These are phyloP conservation scores for Phytophthora ramorum DNA, from an alignment of 352 stramenopile genomes.

Conservation along the genomic window DNA sequence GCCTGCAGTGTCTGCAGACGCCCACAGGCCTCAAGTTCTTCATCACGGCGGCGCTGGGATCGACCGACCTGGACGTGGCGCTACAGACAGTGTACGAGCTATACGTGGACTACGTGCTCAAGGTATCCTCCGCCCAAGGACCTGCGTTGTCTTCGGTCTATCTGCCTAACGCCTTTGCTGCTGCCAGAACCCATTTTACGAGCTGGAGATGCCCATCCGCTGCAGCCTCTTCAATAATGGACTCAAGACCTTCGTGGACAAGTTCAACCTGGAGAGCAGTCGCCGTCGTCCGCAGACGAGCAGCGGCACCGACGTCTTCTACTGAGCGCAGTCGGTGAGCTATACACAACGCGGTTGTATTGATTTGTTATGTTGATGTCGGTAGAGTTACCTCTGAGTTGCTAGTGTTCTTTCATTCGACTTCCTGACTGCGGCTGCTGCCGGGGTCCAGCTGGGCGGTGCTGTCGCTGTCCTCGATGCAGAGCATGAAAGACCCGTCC, in stretches of 20 bases:
- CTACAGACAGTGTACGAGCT: constrained; percentile 93
- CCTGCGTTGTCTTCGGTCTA: too few relatives aligned
- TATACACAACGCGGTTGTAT: background rate
- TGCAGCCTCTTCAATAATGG: constrained; percentile 93
- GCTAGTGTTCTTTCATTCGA: background rate
- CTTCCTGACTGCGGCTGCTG: background rate
- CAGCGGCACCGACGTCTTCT: constrained; percentile 41
- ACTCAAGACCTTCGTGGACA: constrained; percentile 90
- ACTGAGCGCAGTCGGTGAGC: constrained; percentile 16
- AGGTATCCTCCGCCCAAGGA: constrained; percentile 54
- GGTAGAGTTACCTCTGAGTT: background rate
- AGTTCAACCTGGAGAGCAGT: constrained; percentile 77
- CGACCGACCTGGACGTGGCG: constrained; percentile 82
- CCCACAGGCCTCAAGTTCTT: constrained; percentile 95
- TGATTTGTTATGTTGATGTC: background rate
- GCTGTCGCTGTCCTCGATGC: constrained; percentile 33
- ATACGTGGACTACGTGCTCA: constrained; percentile 96
- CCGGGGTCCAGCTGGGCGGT: background rate
- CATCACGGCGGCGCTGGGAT: constrained; percentile 90
- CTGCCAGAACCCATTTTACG: constrained; percentile 93
- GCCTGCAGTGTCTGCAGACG: constrained; percentile 93
- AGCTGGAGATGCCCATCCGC: constrained; percentile 95
- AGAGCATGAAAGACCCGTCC: constrained; percentile 71
- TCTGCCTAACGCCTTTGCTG: background rate
- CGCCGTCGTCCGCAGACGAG: constrained; percentile 59